These are phyloP conservation scores for Yarrowia sp. DNA, from an alignment of 805 yeast genomes.

Conservation along the genomic window DNA sequence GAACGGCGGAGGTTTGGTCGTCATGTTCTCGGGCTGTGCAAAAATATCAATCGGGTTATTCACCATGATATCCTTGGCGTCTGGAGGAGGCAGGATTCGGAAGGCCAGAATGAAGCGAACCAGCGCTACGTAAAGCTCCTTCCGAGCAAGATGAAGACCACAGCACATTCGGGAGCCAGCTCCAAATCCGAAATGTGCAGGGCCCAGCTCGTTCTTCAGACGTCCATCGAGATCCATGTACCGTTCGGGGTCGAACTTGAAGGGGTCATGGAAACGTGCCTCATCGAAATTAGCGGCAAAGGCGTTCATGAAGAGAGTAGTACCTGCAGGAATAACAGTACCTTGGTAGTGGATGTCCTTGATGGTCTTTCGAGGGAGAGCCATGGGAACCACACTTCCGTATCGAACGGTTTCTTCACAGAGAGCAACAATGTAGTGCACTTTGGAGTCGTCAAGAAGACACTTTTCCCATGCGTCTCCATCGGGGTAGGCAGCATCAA, in stretches of 20 bases:
- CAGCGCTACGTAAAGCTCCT: constrained; percentile 60
- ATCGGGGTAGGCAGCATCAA: constrained; percentile 40
- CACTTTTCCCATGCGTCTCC: constrained; percentile 36
- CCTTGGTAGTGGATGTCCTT: constrained; percentile 46
- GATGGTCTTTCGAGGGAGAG: constrained; percentile 63
- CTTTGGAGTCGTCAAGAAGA: constrained; percentile 35
- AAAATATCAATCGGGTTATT: constrained; percentile 53
- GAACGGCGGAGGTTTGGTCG: constrained; percentile 57
- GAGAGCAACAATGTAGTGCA: constrained; percentile 56
- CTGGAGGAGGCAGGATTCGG: constrained; percentile 49
- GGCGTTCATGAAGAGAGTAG: constrained; percentile 62
- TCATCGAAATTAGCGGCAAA: constrained; percentile 70
- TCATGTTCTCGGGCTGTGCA: constrained; percentile 54
- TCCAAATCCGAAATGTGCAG: constrained; percentile 53
- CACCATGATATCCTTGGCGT: constrained; percentile 42
- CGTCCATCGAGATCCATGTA: constrained; percentile 32
- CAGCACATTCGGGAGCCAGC: constrained; percentile 72
- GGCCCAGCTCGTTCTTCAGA: constrained; percentile 33
- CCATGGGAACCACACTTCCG: constrained; percentile 65
- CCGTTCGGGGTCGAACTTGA: constrained; percentile 38
- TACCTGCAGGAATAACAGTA: constrained; percentile 52
- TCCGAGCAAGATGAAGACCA: constrained; percentile 62
- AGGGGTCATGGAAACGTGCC: constrained; percentile 33
- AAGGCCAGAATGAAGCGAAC: constrained; percentile 54
- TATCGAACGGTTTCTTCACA: constrained; percentile 60